A percentile compares a stretch with the other conserved stretches of the same genome.
Conservation (phyloP, 2,329 filamentous ascomycete species). For the Juglanconis oblonga region DNA sequence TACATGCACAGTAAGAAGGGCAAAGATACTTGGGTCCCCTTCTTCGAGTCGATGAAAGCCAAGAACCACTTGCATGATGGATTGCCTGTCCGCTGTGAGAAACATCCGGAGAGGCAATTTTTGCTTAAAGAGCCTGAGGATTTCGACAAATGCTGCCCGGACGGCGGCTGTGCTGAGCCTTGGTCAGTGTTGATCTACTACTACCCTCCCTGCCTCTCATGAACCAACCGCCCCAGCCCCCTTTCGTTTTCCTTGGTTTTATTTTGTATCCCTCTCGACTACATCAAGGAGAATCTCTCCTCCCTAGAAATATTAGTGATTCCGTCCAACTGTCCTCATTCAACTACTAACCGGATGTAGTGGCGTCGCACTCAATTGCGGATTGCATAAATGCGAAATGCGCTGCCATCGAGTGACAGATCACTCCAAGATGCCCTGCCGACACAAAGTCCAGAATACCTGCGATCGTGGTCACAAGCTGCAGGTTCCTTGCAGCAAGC, state of each 20-base stretch:
- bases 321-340: no score
- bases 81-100: conserved; percentile 57
- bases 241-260: neutral
- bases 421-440: conserved; percentile 47
- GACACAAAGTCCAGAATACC: conserved; percentile 33
- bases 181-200: conserved; percentile 48
- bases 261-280: neutral
- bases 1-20: conserved; percentile 61
- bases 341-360: conserved; percentile 30
- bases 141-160: conserved; percentile 61
- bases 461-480: conserved; percentile 53
- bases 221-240: neutral
- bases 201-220: neutral
- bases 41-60: conserved; percentile 54
- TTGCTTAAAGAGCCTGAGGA: conserved; percentile 49
- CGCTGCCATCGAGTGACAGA: conserved; percentile 62
- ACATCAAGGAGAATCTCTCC: neutral
- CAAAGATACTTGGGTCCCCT: conserved; percentile 51
- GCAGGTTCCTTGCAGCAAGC: conserved; percentile 43
- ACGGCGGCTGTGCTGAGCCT: conserved; percentile 64
- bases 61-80: conserved; percentile 56
- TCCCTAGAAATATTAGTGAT: neutral
- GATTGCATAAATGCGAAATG: conserved; percentile 54
- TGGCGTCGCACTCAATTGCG: conserved; percentile 50
- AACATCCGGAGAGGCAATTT: conserved; percentile 49